Conservation (phyloP, 345 rosid genomes). For the Fremontodendron californicum region DNA sequence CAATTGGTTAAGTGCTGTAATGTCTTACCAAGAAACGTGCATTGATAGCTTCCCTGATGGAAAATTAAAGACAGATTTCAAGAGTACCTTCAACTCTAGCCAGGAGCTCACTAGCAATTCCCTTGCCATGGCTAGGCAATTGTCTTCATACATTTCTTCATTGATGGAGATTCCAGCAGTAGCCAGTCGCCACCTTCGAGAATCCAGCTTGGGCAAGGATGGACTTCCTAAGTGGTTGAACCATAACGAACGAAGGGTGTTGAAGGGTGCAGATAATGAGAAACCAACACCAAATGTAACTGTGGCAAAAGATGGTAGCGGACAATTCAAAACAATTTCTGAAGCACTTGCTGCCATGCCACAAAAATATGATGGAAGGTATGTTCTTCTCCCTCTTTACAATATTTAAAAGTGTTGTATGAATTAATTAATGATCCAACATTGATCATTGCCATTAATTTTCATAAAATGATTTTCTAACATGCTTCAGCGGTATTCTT, state of each 20-base stretch:
- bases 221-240: slow-evolving; percentile 53
- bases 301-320: no score
- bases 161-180: slow-evolving; percentile 4
- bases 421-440: neutral
- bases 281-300: slow-evolving; percentile 39
- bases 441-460: neutral
- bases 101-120: slow-evolving; percentile 62
- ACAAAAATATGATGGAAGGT: slow-evolving; percentile 50
- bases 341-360: no score
- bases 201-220: slow-evolving; percentile 23
- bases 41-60: slow-evolving; percentile 74
- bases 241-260: slow-evolving; percentile 50
- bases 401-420: no score
- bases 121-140: slow-evolving; percentile 50
- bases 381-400: neutral
- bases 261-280: slow-evolving; percentile 29
- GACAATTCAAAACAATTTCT: no score
- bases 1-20: slow-evolving; percentile 74
- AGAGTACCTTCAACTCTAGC: slow-evolving; percentile 34
- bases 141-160: slow-evolving; percentile 25
- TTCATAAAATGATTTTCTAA: no score
- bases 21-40: slow-evolving; percentile 71
- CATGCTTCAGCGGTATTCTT: no score
- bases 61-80: no score
- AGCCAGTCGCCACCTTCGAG: slow-evolving; percentile 40